Evolutionary conservation across 805 yeast species (phyloP), one percentile per base, ranked within the genome.

Genomic region (Candida pini): DNA sequence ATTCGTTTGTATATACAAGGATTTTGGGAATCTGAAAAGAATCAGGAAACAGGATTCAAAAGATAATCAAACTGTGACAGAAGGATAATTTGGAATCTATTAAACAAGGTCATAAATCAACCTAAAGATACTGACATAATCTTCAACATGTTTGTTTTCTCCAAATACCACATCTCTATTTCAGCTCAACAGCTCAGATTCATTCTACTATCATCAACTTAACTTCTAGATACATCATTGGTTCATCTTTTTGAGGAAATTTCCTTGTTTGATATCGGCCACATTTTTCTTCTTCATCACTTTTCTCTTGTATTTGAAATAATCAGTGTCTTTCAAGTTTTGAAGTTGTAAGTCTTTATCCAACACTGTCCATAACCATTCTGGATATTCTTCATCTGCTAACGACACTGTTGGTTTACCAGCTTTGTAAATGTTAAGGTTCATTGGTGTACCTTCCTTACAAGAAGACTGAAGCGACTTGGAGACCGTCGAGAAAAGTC

Each of bases 321-420:
- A 85, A 37, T 75, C 75, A 17, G 66, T 67, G 8, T 51, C 33
- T 33, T 73, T 78, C 25, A 81, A 66, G 45, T 71, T 66, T 18
- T 66, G 71, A 37, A 69, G 65, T 51, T 75, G 78, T n/a, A 73
- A 73, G 25, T 73, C 72, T 33, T 72, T 65, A 57, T 89, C 95
- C 21, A 88, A 70, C 31, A 85, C 66, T 5, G 71, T 75, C 97
- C 97, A 92, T 34, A 90, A 69, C 98, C 98, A 90, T 29, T 72
- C 84, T 5, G 98, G 98, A 54, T 90, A 90, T 50, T 89, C 95
- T 25, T 67, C 67, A 56, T 92, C 97, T 41, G 81, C 86, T 35
- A 82, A 60, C 2, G 97, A 97, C 5, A 86, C 78, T 7, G 94
- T 87, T 48, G 88, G 96, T 40, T 80, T 76, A n/a, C 90, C 94